Evolutionary conservation across 2,329 filamentous ascomycete genomes (phyloP), one percentile per base, ranked within the genome.

Genomic region (Sclerotinia spermophila): DNA sequence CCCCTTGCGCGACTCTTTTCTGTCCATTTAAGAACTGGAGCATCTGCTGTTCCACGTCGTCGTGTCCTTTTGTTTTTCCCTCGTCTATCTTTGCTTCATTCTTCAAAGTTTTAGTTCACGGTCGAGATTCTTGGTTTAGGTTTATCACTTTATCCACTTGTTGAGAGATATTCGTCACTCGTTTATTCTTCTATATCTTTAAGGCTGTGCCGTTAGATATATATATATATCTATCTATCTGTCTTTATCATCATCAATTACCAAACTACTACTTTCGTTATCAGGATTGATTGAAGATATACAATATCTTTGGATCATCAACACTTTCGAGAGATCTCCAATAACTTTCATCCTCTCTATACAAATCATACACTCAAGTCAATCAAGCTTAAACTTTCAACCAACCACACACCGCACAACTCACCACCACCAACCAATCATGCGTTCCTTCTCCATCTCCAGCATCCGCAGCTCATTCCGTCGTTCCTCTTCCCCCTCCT

Each of bases 391-490:
- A 35, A 35, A 30, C 42, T 44, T 8, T 33, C 24, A 27, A 60
- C 42, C 55, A 45, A 35, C 8, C 19, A 27, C 13, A 30, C 33
- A 51, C 24, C 15, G 35, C 53, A 58, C 42, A 1, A 45, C 42
- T 19, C 40, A 30, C 13, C 5, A 61, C 21, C 42, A 35, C 10
- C 21, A 62, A 62, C 70, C 78, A 73, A 53, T 30, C 67, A 79
- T 79, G 78, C 74, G 74, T 45, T 75, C 74, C 64, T 73, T 79
- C 71, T 76, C 77, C 65, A 85, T 85, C 81, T 84, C 87, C 80
- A 83, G 84, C 74, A 78, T 88, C 62, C 84, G 85, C 72, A 84
- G 82, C 62, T 86, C 85, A 15, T 82, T 87, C 79, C 85, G 86
- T 72, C 84, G 86, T 71, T 83, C 81, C 24, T 82, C 82, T 71